Percentiles rank a stretch among this genome's conserved stretches.
Conservation (phyloP, 2,329 filamentous ascomycete genomes). For the Pseudocercospora ulei region DNA sequence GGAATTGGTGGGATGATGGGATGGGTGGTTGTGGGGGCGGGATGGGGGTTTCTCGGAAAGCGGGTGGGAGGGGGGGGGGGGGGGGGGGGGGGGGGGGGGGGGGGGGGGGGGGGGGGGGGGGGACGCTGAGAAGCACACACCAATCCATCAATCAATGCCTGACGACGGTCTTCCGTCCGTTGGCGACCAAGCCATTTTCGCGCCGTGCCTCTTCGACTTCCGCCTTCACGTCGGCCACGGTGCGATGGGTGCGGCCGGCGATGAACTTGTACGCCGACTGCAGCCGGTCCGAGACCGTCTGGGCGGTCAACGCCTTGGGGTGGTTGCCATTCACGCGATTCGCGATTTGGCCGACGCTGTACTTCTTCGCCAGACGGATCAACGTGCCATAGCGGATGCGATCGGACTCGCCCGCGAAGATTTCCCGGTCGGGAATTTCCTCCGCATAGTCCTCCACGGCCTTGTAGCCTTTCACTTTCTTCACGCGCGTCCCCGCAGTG, state of each 20-base stretch:
- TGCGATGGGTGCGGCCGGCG: constrained; percentile 3
- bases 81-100: too few relatives aligned
- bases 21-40: too few relatives aligned
- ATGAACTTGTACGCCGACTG: constrained; percentile 8
- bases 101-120: too few relatives aligned
- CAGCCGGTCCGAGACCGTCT: constrained; percentile 4
- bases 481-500: background rate
- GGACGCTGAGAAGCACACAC: too few relatives aligned
- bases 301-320: constrained; percentile 6
- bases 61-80: too few relatives aligned
- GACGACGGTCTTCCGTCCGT: constrained; percentile 7
- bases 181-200: constrained; percentile 6
- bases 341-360: constrained; percentile 6
- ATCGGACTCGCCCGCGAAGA: constrained; percentile 7
- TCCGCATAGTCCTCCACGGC: constrained; percentile 2
- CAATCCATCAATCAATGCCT: too few relatives aligned
- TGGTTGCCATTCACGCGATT: constrained; percentile 4
- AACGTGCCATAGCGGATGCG: constrained; percentile 7
- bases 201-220: constrained; percentile 5
- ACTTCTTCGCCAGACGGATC: constrained; percentile 8
- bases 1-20: too few relatives aligned
- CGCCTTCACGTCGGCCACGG: constrained; percentile 3
- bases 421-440: constrained; percentile 8
- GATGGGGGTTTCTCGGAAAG: too few relatives aligned
- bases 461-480: constrained; percentile 8